These are phyloP conservation scores for Chrysoporthe cubensis DNA, from an alignment of 2,329 filamentous ascomycete species.

Conservation along the genomic window DNA sequence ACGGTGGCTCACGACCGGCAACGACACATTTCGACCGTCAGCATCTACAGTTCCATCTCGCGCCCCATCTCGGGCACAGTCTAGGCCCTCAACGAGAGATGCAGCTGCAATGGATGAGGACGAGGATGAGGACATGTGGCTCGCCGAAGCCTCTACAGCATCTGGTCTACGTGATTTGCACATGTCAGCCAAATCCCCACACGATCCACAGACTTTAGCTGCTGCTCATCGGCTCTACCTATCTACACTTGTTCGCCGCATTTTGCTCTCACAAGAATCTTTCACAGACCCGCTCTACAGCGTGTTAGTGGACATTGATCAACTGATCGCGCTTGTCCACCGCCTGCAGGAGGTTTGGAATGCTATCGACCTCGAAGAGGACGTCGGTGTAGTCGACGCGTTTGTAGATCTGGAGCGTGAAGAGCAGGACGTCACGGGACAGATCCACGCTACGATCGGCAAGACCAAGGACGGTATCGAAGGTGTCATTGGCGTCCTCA, in stretches of 20 bases:
- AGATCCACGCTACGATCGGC: slow-evolving; percentile 66
- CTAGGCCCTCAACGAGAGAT: slow-evolving; percentile 4
- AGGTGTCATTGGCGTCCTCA: slow-evolving; percentile 62
- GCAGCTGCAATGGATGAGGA: slow-evolving; percentile 32
- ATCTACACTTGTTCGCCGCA: slow-evolving; percentile 64
- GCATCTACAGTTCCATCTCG: slow-evolving; percentile 25
- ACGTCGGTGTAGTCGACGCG: slow-evolving; percentile 79
- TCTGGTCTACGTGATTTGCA: slow-evolving; percentile 22
- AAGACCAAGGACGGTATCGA: slow-evolving; percentile 71
- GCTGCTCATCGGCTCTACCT: slow-evolving; percentile 81
- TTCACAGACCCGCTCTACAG: slow-evolving; percentile 70
- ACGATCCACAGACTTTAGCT: slow-evolving; percentile 85
- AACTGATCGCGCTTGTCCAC: slow-evolving; percentile 75
- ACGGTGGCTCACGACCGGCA: slow-evolving; percentile 66
- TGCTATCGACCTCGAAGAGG: slow-evolving; percentile 77
- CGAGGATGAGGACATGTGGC: slow-evolving; percentile 48
- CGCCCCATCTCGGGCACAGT: slow-evolving; percentile 11
- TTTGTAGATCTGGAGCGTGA: slow-evolving; percentile 74
- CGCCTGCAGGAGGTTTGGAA: slow-evolving; percentile 78
- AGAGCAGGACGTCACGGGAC: slow-evolving; percentile 67
- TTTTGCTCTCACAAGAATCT: slow-evolving; percentile 66
- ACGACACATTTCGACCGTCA: slow-evolving; percentile 35
- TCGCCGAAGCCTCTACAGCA: slow-evolving; percentile 36
- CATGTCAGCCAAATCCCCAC: slow-evolving; percentile 43
- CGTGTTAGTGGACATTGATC: slow-evolving; percentile 76